Base-by-base conservation (phyloP, 176 grass and related monocot species). In the Oryza meridionalis region DNA sequence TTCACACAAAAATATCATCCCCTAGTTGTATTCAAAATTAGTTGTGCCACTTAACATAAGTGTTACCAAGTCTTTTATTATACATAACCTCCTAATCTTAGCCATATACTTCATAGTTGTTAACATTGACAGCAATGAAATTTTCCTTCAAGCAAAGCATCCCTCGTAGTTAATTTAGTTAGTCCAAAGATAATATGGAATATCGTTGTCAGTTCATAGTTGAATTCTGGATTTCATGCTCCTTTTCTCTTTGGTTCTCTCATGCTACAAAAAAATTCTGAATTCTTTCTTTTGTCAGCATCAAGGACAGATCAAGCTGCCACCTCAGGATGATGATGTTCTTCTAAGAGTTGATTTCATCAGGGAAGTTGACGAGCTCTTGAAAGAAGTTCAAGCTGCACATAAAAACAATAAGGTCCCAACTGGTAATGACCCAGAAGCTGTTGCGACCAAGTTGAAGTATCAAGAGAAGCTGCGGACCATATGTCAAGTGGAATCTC, bases 271-370 rank as follows among this genome's bases (percentile, higher is more conserved):
- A 21, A n/a, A 75, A 7, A 31, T 38, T 24, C 43, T 75, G 21
- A 74, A 74, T 68, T 64, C 2, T 17, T 43, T 84, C 19, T 83
- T 73, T 78, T 82, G 70, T 47, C 84, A 98, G 95, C 76, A 75
- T 82, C 77, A 94, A 64, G 92, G 86, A 12, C 81, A 82, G 46
- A 89, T 97, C 38, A 91, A 88, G 69, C 66, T 98, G 69, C 95
- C 90, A 29, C 92, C 92, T 67, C 88, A 91, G 82, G 90, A 88
- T 0, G 89, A 91, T 49, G 90, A 98, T 61, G 58, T 88, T 40
- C 82, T 98, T 42, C 86, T 95, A 53, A 98, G 95, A 84, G 87
- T 93, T 77, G 95, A 98, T 68, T 98, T 98, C 85, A 76, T 98
- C 21, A 94, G 89, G 78, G 95, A 93, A 83, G 90, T 98, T 16